A percentile compares a stretch with the other conserved stretches of the same genome.
phyloP scores from a whole-genome alignment of 2,329 filamentous ascomycete genomes.

The Microcyclosporella mali region DNA sequence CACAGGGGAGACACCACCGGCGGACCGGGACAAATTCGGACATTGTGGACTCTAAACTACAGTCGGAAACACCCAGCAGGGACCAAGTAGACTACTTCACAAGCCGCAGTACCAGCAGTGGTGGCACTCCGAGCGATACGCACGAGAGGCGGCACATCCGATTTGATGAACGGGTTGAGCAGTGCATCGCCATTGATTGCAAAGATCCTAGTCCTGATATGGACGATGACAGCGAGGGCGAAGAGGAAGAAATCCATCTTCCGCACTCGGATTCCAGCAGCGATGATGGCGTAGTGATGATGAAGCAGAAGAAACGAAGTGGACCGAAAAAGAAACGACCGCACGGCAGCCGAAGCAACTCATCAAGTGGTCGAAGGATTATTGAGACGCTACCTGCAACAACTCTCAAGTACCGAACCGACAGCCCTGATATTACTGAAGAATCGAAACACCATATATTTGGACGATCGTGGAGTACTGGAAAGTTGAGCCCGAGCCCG shows the following conservation, averaged over 20 bases:
- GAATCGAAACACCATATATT: conserved; percentile 36
- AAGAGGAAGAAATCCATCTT: conserved; percentile 41
- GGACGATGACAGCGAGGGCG: conserved; percentile 35
- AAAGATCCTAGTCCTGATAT: conserved; percentile 74
- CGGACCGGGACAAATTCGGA: conserved; percentile 53
- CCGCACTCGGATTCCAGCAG: conserved; percentile 45
- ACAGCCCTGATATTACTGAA: conserved; percentile 56
- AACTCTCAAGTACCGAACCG: conserved; percentile 75
- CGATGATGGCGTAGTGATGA: conserved; percentile 74
- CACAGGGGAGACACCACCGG: conserved; percentile 55
- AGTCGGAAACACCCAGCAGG: conserved; percentile 55
- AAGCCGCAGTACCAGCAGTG: conserved; percentile 59
- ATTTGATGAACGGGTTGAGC: conserved; percentile 92
- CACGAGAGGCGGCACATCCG: conserved; percentile 78
- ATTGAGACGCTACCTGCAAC: conserved; percentile 85
- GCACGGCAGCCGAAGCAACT: conserved; percentile 49
- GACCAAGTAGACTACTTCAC: conserved; percentile 60
- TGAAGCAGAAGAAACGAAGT: conserved; percentile 58
- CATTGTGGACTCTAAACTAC: conserved; percentile 58
- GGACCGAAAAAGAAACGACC: conserved; percentile 35
- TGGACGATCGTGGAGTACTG: conserved; percentile 34
- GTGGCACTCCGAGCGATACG: conserved; percentile 53
- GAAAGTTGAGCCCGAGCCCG: conserved; percentile 61
- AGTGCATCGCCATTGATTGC: conserved; percentile 87
- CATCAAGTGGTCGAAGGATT: conserved; percentile 60